Base-by-base conservation (phyloP, 164 flowering plant genomes). In the Buxus sempervirens region DNA sequence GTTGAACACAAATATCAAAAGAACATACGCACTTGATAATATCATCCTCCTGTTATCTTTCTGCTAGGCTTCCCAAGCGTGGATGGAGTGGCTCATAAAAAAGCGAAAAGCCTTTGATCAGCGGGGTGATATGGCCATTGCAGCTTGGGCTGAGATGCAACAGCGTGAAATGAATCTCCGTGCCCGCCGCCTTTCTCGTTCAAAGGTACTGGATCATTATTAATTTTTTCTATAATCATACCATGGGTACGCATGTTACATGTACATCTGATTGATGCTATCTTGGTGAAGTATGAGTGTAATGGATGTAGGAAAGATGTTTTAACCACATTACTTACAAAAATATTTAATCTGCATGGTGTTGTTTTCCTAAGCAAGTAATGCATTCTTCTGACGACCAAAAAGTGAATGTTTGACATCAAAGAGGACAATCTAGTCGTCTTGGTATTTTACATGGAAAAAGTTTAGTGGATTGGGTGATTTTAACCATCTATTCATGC, bases 111-210 rank as follows among this genome's bases (percentile, higher is more conserved):
- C 99, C 58, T 95, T 92, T 81, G 99, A 95, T 80, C 99, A 89
- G 76, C 84, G 97, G 12, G 99, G 97, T 81, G 99, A 95, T 71
- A 88, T 90, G 97, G 99, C 99, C 2, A 82, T 90, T 72, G 84
- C 94, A 58, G 94, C 97, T 68, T 95, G 99, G 97, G 97, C 97
- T 60, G 97, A 95, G 75, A 96, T 90, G 77, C 99, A 92, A 76
- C 97, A 95, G 78, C 94, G 81, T 61, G 94, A 92, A 81, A 27
- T 90, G 84, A 83, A 82, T 78, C 75, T 95, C 21, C 91, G 94
- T 66, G 99, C 76, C 9, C 94, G 99, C 24, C 94, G 88, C 16
- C 90, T 90, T 58, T 81, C 97, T 64, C 90, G 90, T 63, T 86
- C 98, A 68, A 91, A 95, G 98, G 98, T 94, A 82, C 19, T 28